Conservation (phyloP, 177 flowering plant species). For the Tripterygium wilfordii region DNA sequence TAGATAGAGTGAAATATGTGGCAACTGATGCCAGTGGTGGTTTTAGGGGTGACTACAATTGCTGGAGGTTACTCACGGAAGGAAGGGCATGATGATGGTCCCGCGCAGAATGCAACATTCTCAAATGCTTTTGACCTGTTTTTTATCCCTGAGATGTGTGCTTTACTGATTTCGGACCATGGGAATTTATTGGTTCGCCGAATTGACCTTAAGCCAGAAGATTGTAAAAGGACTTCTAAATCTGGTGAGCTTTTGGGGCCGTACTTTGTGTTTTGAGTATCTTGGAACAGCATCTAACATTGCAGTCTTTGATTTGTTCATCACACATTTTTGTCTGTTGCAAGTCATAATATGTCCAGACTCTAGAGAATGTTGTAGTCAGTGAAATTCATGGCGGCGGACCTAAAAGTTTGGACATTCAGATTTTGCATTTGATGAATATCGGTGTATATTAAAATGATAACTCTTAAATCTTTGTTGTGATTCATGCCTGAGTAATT, state of each 20-base stretch:
- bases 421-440: too few relatives aligned
- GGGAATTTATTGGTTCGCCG: constrained; percentile 61
- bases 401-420: too few relatives aligned
- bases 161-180: constrained; percentile 62
- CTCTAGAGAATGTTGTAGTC: too few relatives aligned
- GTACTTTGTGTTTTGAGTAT: not conserved
- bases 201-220: constrained; percentile 52
- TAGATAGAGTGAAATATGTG: not conserved
- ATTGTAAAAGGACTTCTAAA: constrained; percentile 36
- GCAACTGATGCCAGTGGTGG: not conserved
- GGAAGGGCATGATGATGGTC: constrained; percentile 56
- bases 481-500: too few relatives aligned
- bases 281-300: not conserved
- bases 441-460: too few relatives aligned
- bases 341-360: too few relatives aligned
- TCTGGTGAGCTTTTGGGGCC: constrained; percentile 26
- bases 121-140: constrained; percentile 58
- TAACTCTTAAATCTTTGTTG: too few relatives aligned
- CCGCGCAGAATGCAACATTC: constrained; percentile 68
- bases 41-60: constrained; percentile 75
- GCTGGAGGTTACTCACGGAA: constrained; percentile 55
- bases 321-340: too few relatives aligned
- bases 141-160: constrained; percentile 52
- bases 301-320: too few relatives aligned
- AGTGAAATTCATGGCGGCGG: too few relatives aligned